Conservation (phyloP, 2,329 filamentous ascomycete genomes). For the Cadophora sp. region DNA sequence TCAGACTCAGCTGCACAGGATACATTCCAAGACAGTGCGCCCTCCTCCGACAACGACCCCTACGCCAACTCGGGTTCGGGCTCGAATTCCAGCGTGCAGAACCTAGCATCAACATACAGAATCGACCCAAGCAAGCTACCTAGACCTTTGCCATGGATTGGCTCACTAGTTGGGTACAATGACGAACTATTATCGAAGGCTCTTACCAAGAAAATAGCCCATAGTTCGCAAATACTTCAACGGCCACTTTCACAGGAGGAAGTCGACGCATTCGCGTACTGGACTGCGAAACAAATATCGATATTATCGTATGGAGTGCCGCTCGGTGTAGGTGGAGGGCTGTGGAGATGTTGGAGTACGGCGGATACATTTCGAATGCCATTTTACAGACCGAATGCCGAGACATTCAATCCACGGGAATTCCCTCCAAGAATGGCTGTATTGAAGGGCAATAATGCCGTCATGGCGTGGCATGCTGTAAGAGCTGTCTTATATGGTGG, state of each 20-base stretch:
- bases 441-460: conserved; percentile 31
- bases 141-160: conserved; percentile 37
- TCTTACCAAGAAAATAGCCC: conserved; percentile 15
- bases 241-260: conserved; percentile 40
- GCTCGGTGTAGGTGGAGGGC: conserved; percentile 36
- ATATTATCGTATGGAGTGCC: conserved; percentile 39
- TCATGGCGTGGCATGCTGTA: conserved; percentile 36
- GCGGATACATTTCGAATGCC: conserved; percentile 38
- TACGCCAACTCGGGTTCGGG: conserved; percentile 29
- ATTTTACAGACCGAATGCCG: conserved; percentile 40
- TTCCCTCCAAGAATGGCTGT: conserved; percentile 30
- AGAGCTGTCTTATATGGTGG: conserved; percentile 36
- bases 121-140: conserved; percentile 36
- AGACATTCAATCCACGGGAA: conserved; percentile 33
- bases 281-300: conserved; percentile 38
- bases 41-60: conserved; percentile 39
- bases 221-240: conserved; percentile 24
- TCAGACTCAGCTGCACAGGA: conserved; percentile 26
- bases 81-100: conserved; percentile 1
- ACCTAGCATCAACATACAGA: conserved; percentile 16
- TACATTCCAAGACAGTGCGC: conserved; percentile 34
- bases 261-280: conserved; percentile 38
- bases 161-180: conserved; percentile 36
- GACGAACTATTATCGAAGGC: conserved; percentile 19
- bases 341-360: conserved; percentile 37